Evolutionary conservation across 176 grass and related monocot species (phyloP).

Genomic region (Coix lacrymajobi): DNA sequence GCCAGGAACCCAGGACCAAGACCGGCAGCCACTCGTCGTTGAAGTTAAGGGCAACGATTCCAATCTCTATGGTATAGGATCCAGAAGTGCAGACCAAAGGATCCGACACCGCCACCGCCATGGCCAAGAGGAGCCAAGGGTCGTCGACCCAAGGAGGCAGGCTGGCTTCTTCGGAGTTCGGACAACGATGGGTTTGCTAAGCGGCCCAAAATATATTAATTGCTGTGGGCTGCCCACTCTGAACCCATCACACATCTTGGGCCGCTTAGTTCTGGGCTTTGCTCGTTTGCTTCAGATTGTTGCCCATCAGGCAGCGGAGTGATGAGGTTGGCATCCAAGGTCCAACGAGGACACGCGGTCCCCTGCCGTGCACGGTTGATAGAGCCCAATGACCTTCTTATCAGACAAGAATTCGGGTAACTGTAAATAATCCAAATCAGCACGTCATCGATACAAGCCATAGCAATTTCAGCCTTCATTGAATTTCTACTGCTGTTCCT

Average conservation of each 20-base stretch:
- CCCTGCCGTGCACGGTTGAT: slow-evolving; percentile 24
- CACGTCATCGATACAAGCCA: neutral
- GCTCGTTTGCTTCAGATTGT: neutral
- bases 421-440: neutral
- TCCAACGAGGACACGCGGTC: slow-evolving; percentile 1
- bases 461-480: neutral
- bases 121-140: slow-evolving; percentile 39
- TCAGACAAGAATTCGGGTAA: neutral
- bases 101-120: slow-evolving; percentile 20
- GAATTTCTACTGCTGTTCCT: neutral
- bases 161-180: slow-evolving; percentile 38
- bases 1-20: neutral
- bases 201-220: no score
- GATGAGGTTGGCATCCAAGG: slow-evolving; percentile 9
- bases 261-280: neutral
- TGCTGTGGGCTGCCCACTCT: no score
- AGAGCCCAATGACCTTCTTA: slow-evolving; percentile 33
- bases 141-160: neutral
- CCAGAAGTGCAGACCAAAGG: no score
- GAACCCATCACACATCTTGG: neutral
- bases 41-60: no score
- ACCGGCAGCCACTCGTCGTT: no score
- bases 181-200: no score
- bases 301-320: neutral
- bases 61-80: no score